A percentile compares a stretch with the other conserved stretches of the same genome.
phyloP scores from a whole-genome alignment of 2,329 filamentous ascomycete genomes.

The Neonectria coccinea region DNA sequence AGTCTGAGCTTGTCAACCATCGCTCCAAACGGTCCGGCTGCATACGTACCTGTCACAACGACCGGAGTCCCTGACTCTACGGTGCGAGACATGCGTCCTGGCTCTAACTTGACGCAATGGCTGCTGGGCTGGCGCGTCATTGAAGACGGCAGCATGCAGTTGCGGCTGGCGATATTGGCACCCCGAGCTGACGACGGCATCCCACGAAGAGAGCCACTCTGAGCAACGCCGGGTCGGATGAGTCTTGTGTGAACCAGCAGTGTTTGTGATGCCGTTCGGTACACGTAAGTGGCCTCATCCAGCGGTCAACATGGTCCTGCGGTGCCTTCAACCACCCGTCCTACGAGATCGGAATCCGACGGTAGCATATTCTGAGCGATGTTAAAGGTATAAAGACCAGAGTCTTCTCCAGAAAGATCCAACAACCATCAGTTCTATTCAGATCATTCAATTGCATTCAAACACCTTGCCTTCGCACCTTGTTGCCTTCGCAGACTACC shows the following conservation, averaged over 20 bases:
- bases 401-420: not conserved
- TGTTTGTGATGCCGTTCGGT: slow-evolving; percentile 29
- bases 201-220: slow-evolving; percentile 16
- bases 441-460: not conserved
- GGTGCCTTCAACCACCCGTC: not conserved
- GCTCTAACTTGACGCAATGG: not conserved
- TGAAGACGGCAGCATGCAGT: slow-evolving; percentile 26
- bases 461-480: not conserved
- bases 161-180: not conserved
- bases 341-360: not conserved
- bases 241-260: slow-evolving; percentile 16
- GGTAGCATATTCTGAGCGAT: not conserved
- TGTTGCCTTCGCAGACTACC: not conserved
- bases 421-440: not conserved
- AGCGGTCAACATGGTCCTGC: not conserved
- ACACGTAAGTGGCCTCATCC: not conserved
- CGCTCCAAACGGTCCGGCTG: slow-evolving; percentile 3
- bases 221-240: slow-evolving; percentile 32
- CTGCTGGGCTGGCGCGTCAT: slow-evolving; percentile 4
- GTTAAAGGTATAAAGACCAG: not conserved
- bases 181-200: slow-evolving; percentile 30
- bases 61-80: slow-evolving; percentile 11
- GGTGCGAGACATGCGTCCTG: not conserved
- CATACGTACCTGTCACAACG: slow-evolving; percentile 22
- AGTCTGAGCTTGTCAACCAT: not conserved